phyloP scores from a whole-genome alignment of 306 rosid species.

The Dalbergia cultrata region DNA sequence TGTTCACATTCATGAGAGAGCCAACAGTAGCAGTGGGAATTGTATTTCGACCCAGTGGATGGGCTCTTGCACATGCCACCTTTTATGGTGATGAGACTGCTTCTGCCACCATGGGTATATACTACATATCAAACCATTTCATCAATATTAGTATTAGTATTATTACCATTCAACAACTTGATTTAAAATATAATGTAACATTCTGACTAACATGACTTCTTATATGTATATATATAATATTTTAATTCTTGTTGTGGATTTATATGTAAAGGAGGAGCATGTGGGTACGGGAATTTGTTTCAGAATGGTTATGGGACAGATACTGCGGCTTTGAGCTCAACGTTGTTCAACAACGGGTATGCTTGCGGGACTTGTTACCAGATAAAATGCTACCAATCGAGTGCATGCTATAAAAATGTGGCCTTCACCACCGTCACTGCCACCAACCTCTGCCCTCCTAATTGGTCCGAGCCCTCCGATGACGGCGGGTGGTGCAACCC shows the following conservation, averaged over 20 bases:
- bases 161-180: neutral
- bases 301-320: slow-evolving; percentile 81
- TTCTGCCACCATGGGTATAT: slow-evolving; percentile 80
- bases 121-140: neutral
- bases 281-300: slow-evolving; percentile 89
- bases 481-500: slow-evolving; percentile 98
- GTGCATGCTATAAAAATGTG: slow-evolving; percentile 57
- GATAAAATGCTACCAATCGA: slow-evolving; percentile 69
- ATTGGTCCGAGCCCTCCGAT: slow-evolving; percentile 76
- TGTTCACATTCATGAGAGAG: slow-evolving; percentile 46
- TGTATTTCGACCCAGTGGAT: slow-evolving; percentile 67
- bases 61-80: slow-evolving; percentile 83
- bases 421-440: slow-evolving; percentile 76
- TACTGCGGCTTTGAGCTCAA: slow-evolving; percentile 82
- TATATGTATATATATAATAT: neutral
- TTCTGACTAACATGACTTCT: neutral
- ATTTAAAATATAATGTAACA: neutral
- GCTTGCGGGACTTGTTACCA: slow-evolving; percentile 88
- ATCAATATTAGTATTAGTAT: neutral
- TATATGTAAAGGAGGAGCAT: slow-evolving; percentile 73
- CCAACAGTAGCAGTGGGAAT: slow-evolving; percentile 27
- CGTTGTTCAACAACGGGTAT: slow-evolving; percentile 83
- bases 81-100: slow-evolving; percentile 96
- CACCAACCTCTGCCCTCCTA: slow-evolving; percentile 91
- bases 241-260: neutral